These are phyloP conservation scores for Xylaria digitata DNA, from an alignment of 2,329 filamentous ascomycete species.

Conservation along the genomic window DNA sequence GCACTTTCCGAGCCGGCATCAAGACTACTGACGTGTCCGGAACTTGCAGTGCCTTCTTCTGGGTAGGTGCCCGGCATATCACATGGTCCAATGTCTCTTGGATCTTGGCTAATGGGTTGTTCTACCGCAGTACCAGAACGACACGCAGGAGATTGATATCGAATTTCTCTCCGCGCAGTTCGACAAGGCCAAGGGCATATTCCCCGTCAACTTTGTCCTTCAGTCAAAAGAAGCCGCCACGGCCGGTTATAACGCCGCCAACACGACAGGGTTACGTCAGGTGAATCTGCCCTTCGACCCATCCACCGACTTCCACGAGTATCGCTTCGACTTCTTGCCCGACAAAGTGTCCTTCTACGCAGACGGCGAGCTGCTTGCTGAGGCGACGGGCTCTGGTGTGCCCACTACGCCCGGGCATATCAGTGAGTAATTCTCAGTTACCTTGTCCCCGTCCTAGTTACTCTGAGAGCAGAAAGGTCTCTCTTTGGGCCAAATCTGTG, in stretches of 20 bases:
- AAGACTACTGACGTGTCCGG: conserved; percentile 70
- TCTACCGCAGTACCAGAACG: conserved; percentile 73
- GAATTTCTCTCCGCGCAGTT: conserved; percentile 80
- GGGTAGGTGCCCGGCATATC: conserved; percentile 61
- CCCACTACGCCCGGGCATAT: conserved; percentile 73
- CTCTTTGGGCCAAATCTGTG: too few species aligned
- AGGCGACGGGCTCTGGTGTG: conserved; percentile 66
- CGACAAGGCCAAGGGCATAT: conserved; percentile 60
- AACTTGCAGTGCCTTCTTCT: conserved; percentile 84
- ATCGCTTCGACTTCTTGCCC: conserved; percentile 79
- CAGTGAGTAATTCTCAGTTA: too few species aligned
- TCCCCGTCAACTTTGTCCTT: conserved; percentile 78
- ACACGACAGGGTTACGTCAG: conserved; percentile 68
- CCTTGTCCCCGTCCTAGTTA: too few species aligned
- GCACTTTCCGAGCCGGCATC: conserved; percentile 75
- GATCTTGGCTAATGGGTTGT: conserved; percentile 14
- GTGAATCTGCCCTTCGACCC: conserved; percentile 74
- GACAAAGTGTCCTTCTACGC: conserved; percentile 74
- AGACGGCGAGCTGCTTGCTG: conserved; percentile 68
- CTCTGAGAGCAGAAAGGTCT: too few species aligned
- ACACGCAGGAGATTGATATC: conserved; percentile 84
- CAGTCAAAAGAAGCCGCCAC: conserved; percentile 71
- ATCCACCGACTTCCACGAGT: conserved; percentile 75
- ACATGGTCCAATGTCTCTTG: neutral
- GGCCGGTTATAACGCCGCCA: conserved; percentile 71